Evolutionary conservation across 2,329 filamentous ascomycete genomes (phyloP).

Genomic region (Harringtonia lauricola): DNA sequence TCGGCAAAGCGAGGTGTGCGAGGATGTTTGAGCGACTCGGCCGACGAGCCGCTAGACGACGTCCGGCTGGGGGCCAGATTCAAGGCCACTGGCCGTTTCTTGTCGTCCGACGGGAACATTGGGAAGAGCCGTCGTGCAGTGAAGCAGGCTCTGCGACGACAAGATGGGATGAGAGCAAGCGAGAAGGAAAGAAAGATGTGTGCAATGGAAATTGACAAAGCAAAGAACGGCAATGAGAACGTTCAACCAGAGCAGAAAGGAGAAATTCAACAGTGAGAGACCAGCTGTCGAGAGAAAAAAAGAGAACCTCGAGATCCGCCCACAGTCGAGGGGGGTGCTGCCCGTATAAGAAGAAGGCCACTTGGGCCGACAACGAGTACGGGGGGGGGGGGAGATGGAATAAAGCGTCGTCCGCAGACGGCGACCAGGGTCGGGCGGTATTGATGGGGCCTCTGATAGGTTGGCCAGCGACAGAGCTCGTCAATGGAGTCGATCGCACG

Average conservation of each 20-base stretch:
- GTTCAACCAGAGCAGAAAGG: slow-evolving; percentile 22
- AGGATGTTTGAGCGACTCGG: slow-evolving; percentile 51
- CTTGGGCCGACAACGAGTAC: slow-evolving; percentile 9
- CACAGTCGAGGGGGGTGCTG: slow-evolving; percentile 27
- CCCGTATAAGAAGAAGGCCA: slow-evolving; percentile 4
- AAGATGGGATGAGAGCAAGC: background rate
- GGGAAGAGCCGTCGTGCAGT: slow-evolving; percentile 11
- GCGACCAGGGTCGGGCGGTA: slow-evolving; percentile 25
- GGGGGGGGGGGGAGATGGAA: slow-evolving; percentile 24
- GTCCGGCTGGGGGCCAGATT: slow-evolving; percentile 40
- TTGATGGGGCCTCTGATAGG: slow-evolving; percentile 29
- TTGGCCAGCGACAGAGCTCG: slow-evolving; percentile 11
- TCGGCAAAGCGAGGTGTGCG: slow-evolving; percentile 72
- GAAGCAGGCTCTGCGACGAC: background rate
- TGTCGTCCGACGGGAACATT: slow-evolving; percentile 32
- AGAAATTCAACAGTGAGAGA: slow-evolving; percentile 31
- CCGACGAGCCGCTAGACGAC: slow-evolving; percentile 38
- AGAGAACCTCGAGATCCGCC: slow-evolving; percentile 16
- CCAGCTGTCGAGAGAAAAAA: slow-evolving; percentile 41
- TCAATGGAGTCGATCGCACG: slow-evolving; percentile 29
- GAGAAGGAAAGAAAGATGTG: background rate
- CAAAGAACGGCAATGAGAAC: slow-evolving; percentile 15
- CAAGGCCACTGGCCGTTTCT: slow-evolving; percentile 44
- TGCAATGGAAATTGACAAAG: background rate
- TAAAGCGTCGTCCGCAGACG: slow-evolving; percentile 19